Evolutionary conservation across 2,329 filamentous ascomycete species (phyloP), one percentile per base, ranked within the genome.

Genomic region (Coccinonectria pachysandricola): DNA sequence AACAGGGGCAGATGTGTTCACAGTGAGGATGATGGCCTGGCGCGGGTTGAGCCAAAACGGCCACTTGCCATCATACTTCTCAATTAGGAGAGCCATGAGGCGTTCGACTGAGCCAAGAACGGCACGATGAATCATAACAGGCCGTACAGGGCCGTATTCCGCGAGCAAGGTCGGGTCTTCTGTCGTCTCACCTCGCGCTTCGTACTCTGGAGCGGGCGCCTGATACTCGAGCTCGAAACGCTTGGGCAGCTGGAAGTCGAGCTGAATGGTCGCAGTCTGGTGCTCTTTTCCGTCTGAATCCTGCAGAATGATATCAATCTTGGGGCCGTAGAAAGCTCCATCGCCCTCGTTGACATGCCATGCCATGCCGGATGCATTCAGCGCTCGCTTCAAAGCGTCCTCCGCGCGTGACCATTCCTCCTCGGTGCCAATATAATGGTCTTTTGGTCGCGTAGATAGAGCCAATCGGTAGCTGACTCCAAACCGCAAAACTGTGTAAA

Each of bases 311-410:
- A 93, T 81, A 47, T 93, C 85, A 38, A 93, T 93, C 58, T 93
- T 93, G 16, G 86, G 85, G 0, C 86, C 85, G 46, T 93, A 93
- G 48, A 93, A 93, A 4, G 85, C 85, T 9, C 86, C 85, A 34
- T 92, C 85, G 8, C 83, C 84, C 43, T 79, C 69, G 36, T 86
- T 88, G 31, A 88, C 41, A 3, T 67, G 69, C 81, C 83, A 93
- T 18, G 68, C 57, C 42, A 74, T 70, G 7, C 76, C 78, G 9
- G 83, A 86, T 40, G 82, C 73, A 30, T 79, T 71, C 1, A 61
- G 39, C 1, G 59, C 60, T 24, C 54, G 47, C 30, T 47, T 52
- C 27, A 63, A 33, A 7, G 53, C 48, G n/a, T 46, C 44, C 39
- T 63, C 59, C 1, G 60, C 60, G n/a, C 52, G 48, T 11, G 59